Evolutionary conservation across 176 grass and related monocot species (phyloP).

Genomic region (Bonia amplexicaulis): DNA sequence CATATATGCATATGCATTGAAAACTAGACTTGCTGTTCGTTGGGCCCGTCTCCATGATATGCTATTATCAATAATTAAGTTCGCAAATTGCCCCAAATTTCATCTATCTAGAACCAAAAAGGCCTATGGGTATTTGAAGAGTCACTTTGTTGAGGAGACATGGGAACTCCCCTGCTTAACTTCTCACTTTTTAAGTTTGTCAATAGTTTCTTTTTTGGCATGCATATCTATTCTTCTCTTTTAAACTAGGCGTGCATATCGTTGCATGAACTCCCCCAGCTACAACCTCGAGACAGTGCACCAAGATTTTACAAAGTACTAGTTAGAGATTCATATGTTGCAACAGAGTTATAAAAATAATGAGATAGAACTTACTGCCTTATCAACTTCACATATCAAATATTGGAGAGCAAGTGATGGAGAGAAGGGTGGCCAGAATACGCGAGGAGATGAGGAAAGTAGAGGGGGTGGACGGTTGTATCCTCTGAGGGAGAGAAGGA

Average conservation of each 20-base stretch:
- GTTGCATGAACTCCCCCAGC: constrained; percentile 17
- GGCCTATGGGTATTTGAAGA: no score
- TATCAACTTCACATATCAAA: no score
- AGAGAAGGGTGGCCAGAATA: no score
- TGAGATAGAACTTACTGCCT: no score
- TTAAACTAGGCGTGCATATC: neutral
- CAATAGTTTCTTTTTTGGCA: neutral
- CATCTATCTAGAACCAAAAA: neutral
- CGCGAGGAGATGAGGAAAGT: no score
- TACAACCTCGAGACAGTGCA: neutral
- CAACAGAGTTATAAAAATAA: no score
- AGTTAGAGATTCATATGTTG: no score
- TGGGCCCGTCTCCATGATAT: neutral
- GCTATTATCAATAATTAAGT: neutral
- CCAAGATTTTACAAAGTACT: neutral
- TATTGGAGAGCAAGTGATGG: no score
- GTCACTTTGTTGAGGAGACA: neutral
- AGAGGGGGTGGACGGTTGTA: no score
- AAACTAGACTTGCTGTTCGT: neutral
- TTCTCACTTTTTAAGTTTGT: neutral
- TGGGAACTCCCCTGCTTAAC: neutral
- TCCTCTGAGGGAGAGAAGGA: no score
- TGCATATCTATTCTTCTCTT: no score
- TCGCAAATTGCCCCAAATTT: neutral
- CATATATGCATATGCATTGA: neutral